Conservation (phyloP, 2,329 filamentous ascomycete species). For the Venturia oleaginea region DNA sequence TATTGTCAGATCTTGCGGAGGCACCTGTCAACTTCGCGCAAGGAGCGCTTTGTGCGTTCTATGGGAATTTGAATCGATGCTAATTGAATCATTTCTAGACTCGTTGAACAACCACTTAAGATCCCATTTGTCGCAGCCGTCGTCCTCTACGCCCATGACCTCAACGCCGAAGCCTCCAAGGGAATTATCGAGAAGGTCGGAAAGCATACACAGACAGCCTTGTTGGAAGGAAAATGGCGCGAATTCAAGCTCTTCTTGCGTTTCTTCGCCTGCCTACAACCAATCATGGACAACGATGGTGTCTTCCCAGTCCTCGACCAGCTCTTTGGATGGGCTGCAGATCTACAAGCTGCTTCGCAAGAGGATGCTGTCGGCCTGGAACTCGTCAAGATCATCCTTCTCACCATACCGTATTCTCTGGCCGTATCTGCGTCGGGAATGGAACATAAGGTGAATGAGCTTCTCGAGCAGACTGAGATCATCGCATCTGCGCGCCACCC, state of each 20-base stretch:
- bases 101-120: constrained; percentile 89
- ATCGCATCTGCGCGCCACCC: constrained; percentile 83
- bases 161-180: constrained; percentile 64
- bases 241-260: constrained; percentile 85
- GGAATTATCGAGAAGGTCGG: constrained; percentile 59
- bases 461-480: constrained; percentile 91
- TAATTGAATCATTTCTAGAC: constrained; percentile 30
- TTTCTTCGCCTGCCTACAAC: constrained; percentile 79
- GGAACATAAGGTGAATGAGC: constrained; percentile 62
- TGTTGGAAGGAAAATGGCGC: constrained; percentile 72
- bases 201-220: constrained; percentile 53
- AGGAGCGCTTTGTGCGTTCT: constrained; percentile 12
- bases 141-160: constrained; percentile 67
- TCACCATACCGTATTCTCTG: constrained; percentile 88
- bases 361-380: constrained; percentile 74
- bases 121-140: constrained; percentile 89
- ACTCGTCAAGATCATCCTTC: constrained; percentile 90
- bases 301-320: constrained; percentile 79
- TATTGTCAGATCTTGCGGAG: background rate
- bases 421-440: constrained; percentile 61
- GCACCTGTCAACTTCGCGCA: background rate
- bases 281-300: constrained; percentile 71
- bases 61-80: constrained; percentile 5
- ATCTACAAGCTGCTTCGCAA: constrained; percentile 83
- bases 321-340: constrained; percentile 83